Evolutionary conservation across 2,329 filamentous ascomycete species (phyloP).

Genomic region (Sporothrix pallida): DNA sequence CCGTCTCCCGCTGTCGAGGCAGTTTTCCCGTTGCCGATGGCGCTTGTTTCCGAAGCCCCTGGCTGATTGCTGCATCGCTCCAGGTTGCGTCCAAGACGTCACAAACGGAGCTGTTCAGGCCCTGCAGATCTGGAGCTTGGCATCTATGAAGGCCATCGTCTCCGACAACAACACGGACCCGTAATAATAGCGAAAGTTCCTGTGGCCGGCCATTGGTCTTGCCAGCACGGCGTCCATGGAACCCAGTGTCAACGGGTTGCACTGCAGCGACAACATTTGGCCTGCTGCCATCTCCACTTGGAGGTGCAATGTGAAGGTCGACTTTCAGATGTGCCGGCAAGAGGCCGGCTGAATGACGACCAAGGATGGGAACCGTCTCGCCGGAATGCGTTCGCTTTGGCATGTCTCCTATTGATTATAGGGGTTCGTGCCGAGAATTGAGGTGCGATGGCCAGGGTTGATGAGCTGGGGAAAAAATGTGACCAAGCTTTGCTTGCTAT

Average conservation of each 20-base stretch:
- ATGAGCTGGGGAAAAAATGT: neutral
- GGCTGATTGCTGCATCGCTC: constrained; percentile 13
- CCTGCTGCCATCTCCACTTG: neutral
- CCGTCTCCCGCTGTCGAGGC: neutral
- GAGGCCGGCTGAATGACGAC: neutral
- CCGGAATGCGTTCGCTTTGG: constrained; percentile 23
- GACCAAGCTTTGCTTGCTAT: too few species aligned
- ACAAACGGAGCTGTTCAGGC: neutral
- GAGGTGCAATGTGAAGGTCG: neutral
- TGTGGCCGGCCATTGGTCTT: neutral
- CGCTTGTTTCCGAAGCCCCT: neutral
- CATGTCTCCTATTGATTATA: neutral
- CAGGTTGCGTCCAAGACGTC: constrained; percentile 20
- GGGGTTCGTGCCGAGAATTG: neutral
- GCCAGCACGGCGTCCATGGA: neutral
- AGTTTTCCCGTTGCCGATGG: neutral
- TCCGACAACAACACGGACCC: constrained; percentile 5
- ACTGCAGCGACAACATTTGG: constrained; percentile 23
- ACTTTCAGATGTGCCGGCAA: neutral
- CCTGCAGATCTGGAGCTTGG: neutral
- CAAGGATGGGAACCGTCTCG: constrained; percentile 8
- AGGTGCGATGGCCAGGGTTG: neutral
- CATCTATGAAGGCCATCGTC: too few species aligned
- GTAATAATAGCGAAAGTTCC: constrained; percentile 1
- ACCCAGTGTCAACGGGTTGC: neutral